Evolutionary conservation across 768 basidiomycete genomes (phyloP).

Genomic region (Boletus pseudopeckii): DNA sequence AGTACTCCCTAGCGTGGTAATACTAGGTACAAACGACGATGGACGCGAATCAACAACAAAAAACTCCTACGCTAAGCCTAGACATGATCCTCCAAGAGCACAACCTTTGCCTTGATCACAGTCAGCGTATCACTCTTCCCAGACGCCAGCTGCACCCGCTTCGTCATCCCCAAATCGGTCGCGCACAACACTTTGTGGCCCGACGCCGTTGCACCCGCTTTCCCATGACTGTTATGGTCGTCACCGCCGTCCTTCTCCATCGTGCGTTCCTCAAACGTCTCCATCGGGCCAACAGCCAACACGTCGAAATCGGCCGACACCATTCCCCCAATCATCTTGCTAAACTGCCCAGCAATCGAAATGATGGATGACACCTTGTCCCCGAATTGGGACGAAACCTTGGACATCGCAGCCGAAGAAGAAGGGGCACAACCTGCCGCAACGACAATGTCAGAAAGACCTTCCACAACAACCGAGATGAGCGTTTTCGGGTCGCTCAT

Average conservation of each 20-base stretch:
- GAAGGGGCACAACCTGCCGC: constrained; percentile 5
- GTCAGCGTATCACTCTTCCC: not conserved
- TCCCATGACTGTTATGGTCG: too few species aligned
- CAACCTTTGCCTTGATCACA: constrained; percentile 8
- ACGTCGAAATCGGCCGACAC: constrained; percentile 10
- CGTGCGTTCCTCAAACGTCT: constrained; percentile 2
- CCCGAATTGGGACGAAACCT: constrained; percentile 1
- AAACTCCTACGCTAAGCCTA: too few species aligned
- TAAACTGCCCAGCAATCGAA: not conserved
- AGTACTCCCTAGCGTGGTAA: too few species aligned
- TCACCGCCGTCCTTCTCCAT: constrained; percentile 13
- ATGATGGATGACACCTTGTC: constrained; percentile 5
- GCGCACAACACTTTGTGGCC: constrained; percentile 12
- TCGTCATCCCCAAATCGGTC: constrained; percentile 14
- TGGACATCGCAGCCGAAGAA: not conserved
- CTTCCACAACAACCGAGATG: not conserved
- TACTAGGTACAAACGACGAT: too few species aligned
- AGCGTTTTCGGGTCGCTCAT: not conserved
- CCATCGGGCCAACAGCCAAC: not conserved
- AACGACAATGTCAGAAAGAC: constrained; percentile 6
- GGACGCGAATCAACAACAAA: too few species aligned
- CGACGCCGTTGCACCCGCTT: not conserved
- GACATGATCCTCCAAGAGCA: not conserved
- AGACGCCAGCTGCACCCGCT: not conserved
- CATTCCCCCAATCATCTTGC: constrained; percentile 7